Conservation (phyloP, 805 yeast genomes). For the Candida palmyrensis region DNA sequence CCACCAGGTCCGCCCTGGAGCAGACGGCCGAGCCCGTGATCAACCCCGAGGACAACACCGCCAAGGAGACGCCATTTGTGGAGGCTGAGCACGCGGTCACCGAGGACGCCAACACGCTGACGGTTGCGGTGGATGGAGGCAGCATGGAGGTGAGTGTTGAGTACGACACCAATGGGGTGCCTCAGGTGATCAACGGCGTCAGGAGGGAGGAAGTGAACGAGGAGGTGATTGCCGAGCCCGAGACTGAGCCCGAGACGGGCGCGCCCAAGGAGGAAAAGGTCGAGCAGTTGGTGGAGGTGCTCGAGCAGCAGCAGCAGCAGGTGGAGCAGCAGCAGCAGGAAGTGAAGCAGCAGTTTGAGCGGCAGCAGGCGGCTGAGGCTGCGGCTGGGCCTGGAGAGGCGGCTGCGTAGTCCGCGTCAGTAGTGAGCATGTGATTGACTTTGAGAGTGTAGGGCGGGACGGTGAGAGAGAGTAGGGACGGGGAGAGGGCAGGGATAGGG, state of each 20-base stretch:
- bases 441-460: background rate
- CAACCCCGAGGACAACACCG: slow-evolving; percentile 13
- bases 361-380: slow-evolving; percentile 3
- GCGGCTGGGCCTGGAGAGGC: background rate
- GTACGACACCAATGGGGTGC: background rate
- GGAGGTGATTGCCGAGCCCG: background rate
- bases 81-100: slow-evolving; percentile 1
- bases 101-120: too few relatives aligned
- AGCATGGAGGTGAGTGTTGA: slow-evolving; percentile 3
- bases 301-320: slow-evolving; percentile 1
- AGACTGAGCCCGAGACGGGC: too few relatives aligned
- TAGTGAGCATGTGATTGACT: background rate
- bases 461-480: background rate
- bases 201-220: slow-evolving; percentile 1
- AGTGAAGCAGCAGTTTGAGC: slow-evolving; percentile 2
- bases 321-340: slow-evolving; percentile 4
- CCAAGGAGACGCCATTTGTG: slow-evolving; percentile 18
- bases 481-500: background rate
- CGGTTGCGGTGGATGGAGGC: slow-evolving; percentile 3
- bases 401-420: too few relatives aligned
- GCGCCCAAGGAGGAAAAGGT: slow-evolving; percentile 3
- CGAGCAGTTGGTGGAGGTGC: background rate
- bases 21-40: too few relatives aligned
- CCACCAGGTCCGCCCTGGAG: too few relatives aligned
- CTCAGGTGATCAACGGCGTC: slow-evolving; percentile 1